Evolutionary conservation across 192 early-diverging fungal species (phyloP), one percentile per base, ranked within the genome.

Genomic region (Lunasporangiospora selenospora): DNA sequence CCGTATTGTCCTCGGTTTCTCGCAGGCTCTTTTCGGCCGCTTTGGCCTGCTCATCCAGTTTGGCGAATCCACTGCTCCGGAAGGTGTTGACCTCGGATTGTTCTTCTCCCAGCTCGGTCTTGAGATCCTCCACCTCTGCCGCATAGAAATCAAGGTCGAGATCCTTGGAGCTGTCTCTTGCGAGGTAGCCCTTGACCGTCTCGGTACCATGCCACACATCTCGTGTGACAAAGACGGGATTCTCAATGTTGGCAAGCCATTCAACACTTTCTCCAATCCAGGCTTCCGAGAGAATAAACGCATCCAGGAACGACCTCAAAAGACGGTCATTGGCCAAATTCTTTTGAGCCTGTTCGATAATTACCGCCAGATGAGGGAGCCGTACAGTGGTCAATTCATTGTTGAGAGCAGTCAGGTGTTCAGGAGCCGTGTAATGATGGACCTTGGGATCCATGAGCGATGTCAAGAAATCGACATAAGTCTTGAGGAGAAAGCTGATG

Each of bases 401-500:
- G 52, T 71, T 71, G 33, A 53, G 58, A 2, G 67, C 41, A 26
- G 67, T 71, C 7, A 71, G 34, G 26, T 71, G 59, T 21, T 57
- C 67, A 18, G 67, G 67, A 3, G 67, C 67, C 19, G 52, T 54
- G 40, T 71, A 71, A 36, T 71, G 67, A 30, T 71, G 67, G 23
- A 71, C 67, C 38, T 71, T 71, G n/a, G 67, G 67, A 50, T 71
- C 67, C 67, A 71, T 71, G 11, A 71, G 59, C n/a, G 67, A 47
- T 1, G 58, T 71, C 53, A 71, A 58, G 44, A 71, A 71, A 36
- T 71, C 59, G 24, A 71, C 58, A 51, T 71, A 71, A 13, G 67
- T 62, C 39, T 71, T 52, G 52, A 71, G 43, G 13, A 71, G 33
- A 48, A 71, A 71, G 26, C 67, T 62, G 41, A 71, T 71, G n/a